A percentile compares a stretch with the other conserved stretches of the same genome.
Evolutionary conservation across 1,284 basidiomycete species (phyloP).

Genomic region (Ustilago trichophora): DNA sequence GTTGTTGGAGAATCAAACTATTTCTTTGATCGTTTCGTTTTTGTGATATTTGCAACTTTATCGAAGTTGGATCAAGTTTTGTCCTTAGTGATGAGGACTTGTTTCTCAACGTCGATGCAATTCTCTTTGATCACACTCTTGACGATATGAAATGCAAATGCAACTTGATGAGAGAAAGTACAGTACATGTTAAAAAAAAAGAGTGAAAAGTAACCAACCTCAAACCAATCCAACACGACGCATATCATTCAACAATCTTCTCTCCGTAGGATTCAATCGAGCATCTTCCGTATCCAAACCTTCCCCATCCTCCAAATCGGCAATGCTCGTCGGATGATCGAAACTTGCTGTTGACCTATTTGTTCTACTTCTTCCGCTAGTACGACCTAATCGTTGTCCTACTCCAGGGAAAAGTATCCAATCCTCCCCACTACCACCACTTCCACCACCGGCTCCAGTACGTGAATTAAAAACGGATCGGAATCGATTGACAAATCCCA

Average conservation of each 20-base stretch:
- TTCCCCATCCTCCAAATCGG: slow-evolving; percentile 38
- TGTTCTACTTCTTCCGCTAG: neutral
- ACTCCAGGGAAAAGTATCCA: slow-evolving; percentile 59
- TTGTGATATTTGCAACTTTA: too few species aligned
- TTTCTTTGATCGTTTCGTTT: too few species aligned
- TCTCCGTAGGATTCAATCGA: slow-evolving; percentile 33
- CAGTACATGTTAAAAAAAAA: too few species aligned
- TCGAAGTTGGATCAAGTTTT: too few species aligned
- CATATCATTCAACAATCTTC: slow-evolving; percentile 46
- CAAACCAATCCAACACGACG: slow-evolving; percentile 33
- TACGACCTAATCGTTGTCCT: slow-evolving; percentile 22
- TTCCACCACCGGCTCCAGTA: neutral
- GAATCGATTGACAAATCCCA: slow-evolving; percentile 42
- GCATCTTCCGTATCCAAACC: slow-evolving; percentile 36
- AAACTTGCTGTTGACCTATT: slow-evolving; percentile 8
- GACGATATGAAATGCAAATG: too few species aligned
- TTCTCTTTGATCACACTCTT: too few species aligned
- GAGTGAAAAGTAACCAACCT: too few species aligned
- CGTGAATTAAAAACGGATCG: slow-evolving; percentile 23
- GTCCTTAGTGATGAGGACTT: too few species aligned
- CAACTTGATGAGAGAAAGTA: too few species aligned
- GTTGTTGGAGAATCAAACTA: too few species aligned
- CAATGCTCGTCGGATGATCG: slow-evolving; percentile 39
- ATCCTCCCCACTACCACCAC: slow-evolving; percentile 45
- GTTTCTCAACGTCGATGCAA: too few species aligned